A percentile compares a stretch with the other conserved stretches of the same genome.
These are phyloP conservation scores for Hygrocybe punicea DNA, from an alignment of 768 basidiomycete genomes.

Conservation along the genomic window DNA sequence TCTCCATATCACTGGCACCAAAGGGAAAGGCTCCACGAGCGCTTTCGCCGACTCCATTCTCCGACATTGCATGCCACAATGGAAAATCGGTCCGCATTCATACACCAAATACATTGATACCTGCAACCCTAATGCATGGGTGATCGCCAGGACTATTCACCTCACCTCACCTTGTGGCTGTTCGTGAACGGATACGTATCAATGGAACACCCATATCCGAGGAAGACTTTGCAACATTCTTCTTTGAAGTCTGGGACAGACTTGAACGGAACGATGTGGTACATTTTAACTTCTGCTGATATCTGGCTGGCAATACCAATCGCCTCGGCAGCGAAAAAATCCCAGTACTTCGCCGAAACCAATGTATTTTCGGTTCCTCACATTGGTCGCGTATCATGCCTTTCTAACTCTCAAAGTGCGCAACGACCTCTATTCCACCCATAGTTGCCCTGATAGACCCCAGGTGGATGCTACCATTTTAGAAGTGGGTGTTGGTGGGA, in stretches of 20 bases:
- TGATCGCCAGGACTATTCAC: constrained; percentile 77
- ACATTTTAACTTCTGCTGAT: constrained; percentile 6
- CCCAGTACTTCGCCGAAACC: constrained; percentile 68
- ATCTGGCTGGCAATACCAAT: constrained; percentile 4
- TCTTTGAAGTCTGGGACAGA: constrained; percentile 94
- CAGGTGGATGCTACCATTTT: constrained; percentile 84
- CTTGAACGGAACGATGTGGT: constrained; percentile 65
- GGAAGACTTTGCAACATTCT: constrained; percentile 81
- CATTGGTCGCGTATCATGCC: constrained; percentile 86
- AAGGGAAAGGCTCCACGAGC: constrained; percentile 96
- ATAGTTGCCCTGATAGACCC: neutral
- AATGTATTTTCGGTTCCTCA: constrained; percentile 90
- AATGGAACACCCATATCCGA: constrained; percentile 89
- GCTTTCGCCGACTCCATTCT: constrained; percentile 89
- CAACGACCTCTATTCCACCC: neutral
- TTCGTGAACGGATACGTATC: constrained; percentile 91
- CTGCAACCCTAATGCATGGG: neutral
- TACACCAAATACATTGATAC: neutral
- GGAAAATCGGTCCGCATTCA: constrained; percentile 71
- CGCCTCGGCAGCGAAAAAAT: constrained; percentile 41
- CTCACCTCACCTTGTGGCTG: constrained; percentile 93
- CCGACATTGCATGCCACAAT: constrained; percentile 64
- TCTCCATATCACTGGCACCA: constrained; percentile 95
- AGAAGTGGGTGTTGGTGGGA: constrained; percentile 95
- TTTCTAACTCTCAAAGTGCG: constrained; percentile 66